phyloP scores from a whole-genome alignment of 257 asterid species.

The Scutellaria minor region DNA sequence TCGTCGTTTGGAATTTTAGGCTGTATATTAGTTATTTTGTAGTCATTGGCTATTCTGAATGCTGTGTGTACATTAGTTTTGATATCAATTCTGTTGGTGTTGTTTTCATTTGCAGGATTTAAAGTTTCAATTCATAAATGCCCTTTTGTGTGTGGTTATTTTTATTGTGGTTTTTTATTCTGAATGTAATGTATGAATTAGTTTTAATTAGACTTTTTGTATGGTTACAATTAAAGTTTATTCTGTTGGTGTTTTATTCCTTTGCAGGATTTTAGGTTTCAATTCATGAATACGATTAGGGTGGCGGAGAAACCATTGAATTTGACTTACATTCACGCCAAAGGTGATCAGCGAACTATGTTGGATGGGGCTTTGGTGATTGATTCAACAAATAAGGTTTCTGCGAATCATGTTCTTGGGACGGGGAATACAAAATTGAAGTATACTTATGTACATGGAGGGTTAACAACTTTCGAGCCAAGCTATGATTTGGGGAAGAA shows the following conservation, averaged over 20 bases:
- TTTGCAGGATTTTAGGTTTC: slow-evolving; percentile 87
- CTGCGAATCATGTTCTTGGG: slow-evolving; percentile 82
- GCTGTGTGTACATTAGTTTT: not conserved
- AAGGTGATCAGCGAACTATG: slow-evolving; percentile 66
- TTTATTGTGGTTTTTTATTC: not conserved
- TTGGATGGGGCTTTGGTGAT: slow-evolving; percentile 77
- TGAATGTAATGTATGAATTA: not conserved
- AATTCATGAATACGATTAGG: slow-evolving; percentile 74
- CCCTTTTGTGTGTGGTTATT: slow-evolving; percentile 14
- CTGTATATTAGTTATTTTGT: not conserved
- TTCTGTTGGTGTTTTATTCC: not conserved
- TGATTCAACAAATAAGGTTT: slow-evolving; percentile 86
- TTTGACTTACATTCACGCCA: slow-evolving; percentile 74
- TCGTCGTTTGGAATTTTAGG: not conserved
- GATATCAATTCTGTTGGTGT: not conserved
- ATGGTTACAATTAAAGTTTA: not conserved
- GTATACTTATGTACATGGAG: slow-evolving; percentile 79
- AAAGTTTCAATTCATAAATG: slow-evolving; percentile 85
- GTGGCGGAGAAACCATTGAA: slow-evolving; percentile 81
- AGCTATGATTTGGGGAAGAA: slow-evolving; percentile 77
- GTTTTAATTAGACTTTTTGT: not conserved
- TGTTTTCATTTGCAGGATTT: slow-evolving; percentile 60
- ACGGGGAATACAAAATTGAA: slow-evolving; percentile 70
- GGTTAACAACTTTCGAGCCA: slow-evolving; percentile 80
- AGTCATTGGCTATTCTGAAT: not conserved